Base-by-base conservation (phyloP, 495 filamentous ascomycete species). In the Penicillium herquei region DNA sequence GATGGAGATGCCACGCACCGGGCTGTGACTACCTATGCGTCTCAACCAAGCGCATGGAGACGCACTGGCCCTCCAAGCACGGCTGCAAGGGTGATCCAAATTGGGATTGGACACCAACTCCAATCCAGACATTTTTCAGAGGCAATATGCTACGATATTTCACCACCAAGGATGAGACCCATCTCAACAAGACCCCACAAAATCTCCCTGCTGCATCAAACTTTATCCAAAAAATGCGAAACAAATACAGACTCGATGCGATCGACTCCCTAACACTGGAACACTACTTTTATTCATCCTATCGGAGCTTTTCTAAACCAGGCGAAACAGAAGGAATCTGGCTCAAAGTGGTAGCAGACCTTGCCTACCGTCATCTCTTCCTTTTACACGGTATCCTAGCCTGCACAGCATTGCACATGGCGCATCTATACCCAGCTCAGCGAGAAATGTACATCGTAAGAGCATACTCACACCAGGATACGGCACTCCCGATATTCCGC, bases 371-470 rank as follows among this genome's bases (percentile, higher is more conserved):
- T 12, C 49, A 55, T 37, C 34, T 47, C 11, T 78, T 74, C 39
- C 49, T 78, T 0, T 42, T 71, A 13, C 65, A 73, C 26, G 71
- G 70, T 3, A 62, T 78, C 13, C 54, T 78, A 16, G 68, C 74
- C 9, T 69, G 67, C 33, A 46, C 73, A 3, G 60, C 69, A 2
- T 41, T 69, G 17, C 72, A 75, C 39, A 49, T 70, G 14, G 65
- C 67, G 11, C 62, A 62, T 30, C 21, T 66, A 9, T 31, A 65
- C 16, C 62, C 54, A 0, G 6, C 41, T 0, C 34, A 62, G 37
- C 40, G 54, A 8, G 33, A 52, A 11, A n/a, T 49, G 26, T 68
- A 66, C 32, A 49, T 58, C 3, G 13, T 73, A 1, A 58, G 47
- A 35, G 62, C 68, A 9, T 59, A 39, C 39, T 14, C 5, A 10